phyloP scores from a whole-genome alignment of 1,284 basidiomycete species.

The Cryptococcus sp. region DNA sequence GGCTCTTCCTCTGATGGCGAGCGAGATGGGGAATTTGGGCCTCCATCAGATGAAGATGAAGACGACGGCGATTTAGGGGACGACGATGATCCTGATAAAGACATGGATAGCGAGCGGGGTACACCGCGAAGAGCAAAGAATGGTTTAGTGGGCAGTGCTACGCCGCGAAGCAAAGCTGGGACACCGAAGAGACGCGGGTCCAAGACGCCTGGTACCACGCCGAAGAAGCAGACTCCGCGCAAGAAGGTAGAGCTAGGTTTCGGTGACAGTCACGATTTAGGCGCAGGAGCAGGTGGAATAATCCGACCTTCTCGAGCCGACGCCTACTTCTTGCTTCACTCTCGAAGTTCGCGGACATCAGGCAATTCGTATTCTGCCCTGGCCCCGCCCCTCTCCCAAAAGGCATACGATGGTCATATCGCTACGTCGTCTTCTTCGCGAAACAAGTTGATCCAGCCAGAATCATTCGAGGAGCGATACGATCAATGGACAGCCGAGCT shows the following conservation, averaged over 20 bases:
- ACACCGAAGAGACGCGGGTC: constrained; percentile 20
- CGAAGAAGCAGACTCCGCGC: constrained; percentile 22
- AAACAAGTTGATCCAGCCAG: constrained; percentile 6
- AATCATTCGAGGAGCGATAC: constrained; percentile 54
- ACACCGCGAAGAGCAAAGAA: constrained; percentile 31
- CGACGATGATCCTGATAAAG: constrained; percentile 25
- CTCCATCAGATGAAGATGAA: constrained; percentile 26
- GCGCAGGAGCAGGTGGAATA: constrained; percentile 38
- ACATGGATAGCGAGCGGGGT: constrained; percentile 18
- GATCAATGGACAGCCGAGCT: constrained; percentile 70
- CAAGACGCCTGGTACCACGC: constrained; percentile 22
- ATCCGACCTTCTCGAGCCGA: constrained; percentile 62
- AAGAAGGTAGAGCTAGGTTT: constrained; percentile 10
- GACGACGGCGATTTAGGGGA: constrained; percentile 24
- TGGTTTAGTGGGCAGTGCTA: constrained; percentile 24
- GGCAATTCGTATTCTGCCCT: constrained; percentile 72
- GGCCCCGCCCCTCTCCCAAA: constrained; percentile 60
- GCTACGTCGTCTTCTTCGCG: constrained; percentile 4
- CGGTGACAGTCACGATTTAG: constrained; percentile 4
- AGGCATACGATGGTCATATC: constrained; percentile 40
- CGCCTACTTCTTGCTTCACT: constrained; percentile 69
- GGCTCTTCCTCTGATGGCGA: constrained; percentile 27
- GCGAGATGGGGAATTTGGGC: constrained; percentile 15
- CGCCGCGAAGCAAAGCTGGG: constrained; percentile 6
- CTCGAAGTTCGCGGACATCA: constrained; percentile 68